phyloP scores from a whole-genome alignment of 176 grass and related monocot genomes.

The Ensete glaucum region DNA sequence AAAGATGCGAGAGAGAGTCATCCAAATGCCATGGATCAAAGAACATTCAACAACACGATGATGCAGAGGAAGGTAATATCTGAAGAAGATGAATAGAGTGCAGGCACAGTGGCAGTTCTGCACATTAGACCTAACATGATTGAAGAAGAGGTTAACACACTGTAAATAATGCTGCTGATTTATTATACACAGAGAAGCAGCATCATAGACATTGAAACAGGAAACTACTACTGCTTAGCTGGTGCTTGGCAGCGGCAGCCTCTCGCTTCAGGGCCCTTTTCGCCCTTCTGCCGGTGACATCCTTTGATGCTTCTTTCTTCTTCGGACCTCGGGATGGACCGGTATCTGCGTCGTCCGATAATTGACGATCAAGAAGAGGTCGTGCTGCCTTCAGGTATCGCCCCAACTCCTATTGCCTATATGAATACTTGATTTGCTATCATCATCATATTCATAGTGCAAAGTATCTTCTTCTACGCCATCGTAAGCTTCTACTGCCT shows the following conservation, averaged over 20 bases:
- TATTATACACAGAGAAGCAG: background rate
- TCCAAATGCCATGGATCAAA: too few species aligned
- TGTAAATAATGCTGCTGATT: background rate
- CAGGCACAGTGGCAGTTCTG: background rate
- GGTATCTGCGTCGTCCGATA: slow-evolving; percentile 25
- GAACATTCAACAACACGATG: too few species aligned
- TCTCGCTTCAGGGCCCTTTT: slow-evolving; percentile 84
- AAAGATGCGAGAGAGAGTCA: too few species aligned
- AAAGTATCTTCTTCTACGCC: too few species aligned
- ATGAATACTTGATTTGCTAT: slow-evolving; percentile 39
- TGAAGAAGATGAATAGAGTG: background rate
- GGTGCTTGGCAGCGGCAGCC: slow-evolving; percentile 74
- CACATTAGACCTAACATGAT: background rate
- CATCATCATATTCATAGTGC: slow-evolving; percentile 38
- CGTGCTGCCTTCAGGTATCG: slow-evolving; percentile 76
- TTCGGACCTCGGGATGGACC: slow-evolving; percentile 38
- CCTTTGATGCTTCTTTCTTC: slow-evolving; percentile 50
- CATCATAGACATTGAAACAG: background rate
- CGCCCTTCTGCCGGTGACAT: slow-evolving; percentile 62
- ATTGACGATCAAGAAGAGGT: slow-evolving; percentile 21
- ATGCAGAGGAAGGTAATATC: background rate
- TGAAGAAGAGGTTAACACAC: too few species aligned
- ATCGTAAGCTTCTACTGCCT: too few species aligned
- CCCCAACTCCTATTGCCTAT: slow-evolving; percentile 96
- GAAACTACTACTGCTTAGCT: slow-evolving; percentile 26